Base-by-base conservation (phyloP, 2,329 filamentous ascomycete species). In the Epichloe amarillans region DNA sequence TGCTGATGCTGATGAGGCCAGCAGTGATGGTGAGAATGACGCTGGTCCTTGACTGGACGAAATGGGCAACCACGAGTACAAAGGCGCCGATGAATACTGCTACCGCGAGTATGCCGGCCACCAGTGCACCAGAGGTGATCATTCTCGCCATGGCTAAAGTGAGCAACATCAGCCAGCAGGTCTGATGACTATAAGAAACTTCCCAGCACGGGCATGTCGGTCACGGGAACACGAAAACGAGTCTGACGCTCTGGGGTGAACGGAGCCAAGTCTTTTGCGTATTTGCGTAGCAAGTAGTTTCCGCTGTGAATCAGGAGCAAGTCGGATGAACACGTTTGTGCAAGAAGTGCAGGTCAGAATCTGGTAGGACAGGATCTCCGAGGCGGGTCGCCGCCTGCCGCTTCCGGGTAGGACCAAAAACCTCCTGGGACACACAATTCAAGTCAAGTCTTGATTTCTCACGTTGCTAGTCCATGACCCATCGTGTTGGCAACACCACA, bases 1-100 rank as follows among this genome's bases (percentile, higher is more conserved):
- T 58, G 49, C 55, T 14, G 2, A 62, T 47, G 19, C 49, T 49
- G n/a, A 62, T 52, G 41, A 57, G 19, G 2, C 56, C 42, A 5
- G 61, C 41, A 30, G 64, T 15, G 30, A 50, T 49, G 0, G 57
- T 56, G 36, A 55, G 49, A 5, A 49, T 35, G 33, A 46, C 23
- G 36, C 37, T 40, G 46, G 17, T 45, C 50, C 50, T 46, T n/a
- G 50, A 49, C 26, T n/a, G 37, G 4, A 46, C 11, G 15, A 33
- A 30, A 11, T 46, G n/a, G 12, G 33, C 19, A 43, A 47, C 30
- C 10, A 39, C 14, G 10, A 40, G 21, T 6, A 48, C 14, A 12
- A 44, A 19, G 35, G 37, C 33, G 15, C 38, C 45, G 10, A 15
- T 43, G 12, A 44, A 19, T 4, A n/a, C 19, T 17, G 35, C 40